phyloP scores from a whole-genome alignment of 805 yeast species.

The Suhomyces pyralidae region DNA sequence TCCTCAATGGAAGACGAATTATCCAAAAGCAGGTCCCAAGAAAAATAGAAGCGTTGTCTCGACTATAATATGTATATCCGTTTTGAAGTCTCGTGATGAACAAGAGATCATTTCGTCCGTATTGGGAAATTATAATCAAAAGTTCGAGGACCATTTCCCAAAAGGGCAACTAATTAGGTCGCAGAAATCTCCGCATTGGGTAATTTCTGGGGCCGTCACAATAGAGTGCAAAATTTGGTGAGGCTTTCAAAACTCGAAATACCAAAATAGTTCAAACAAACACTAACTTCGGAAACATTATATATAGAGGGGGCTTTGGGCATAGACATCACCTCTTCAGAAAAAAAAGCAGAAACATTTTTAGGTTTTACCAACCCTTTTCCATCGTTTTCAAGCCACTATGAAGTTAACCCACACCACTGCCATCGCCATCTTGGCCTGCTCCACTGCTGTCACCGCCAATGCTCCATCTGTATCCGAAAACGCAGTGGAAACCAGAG shows the following conservation, averaged over 20 bases:
- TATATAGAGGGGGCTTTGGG: background rate
- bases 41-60: background rate
- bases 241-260: background rate
- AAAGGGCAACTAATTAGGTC: background rate
- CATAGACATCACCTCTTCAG: background rate
- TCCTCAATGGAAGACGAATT: background rate
- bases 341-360: background rate
- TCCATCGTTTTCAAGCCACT: background rate
- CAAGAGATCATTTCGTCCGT: background rate
- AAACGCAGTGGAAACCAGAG: conserved; percentile 8
- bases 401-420: conserved; percentile 35
- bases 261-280: background rate
- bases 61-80: background rate
- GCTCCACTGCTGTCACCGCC: conserved; percentile 26
- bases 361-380: background rate
- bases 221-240: background rate
- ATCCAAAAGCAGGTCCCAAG: background rate
- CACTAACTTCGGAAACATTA: background rate
- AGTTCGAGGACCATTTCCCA: background rate
- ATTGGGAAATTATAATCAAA: background rate
- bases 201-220: background rate
- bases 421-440: conserved; percentile 26
- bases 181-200: background rate
- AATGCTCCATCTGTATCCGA: conserved; percentile 26
- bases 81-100: background rate